Base-by-base conservation (phyloP, 768 basidiomycete species). In the Russula ochroleuca region DNA sequence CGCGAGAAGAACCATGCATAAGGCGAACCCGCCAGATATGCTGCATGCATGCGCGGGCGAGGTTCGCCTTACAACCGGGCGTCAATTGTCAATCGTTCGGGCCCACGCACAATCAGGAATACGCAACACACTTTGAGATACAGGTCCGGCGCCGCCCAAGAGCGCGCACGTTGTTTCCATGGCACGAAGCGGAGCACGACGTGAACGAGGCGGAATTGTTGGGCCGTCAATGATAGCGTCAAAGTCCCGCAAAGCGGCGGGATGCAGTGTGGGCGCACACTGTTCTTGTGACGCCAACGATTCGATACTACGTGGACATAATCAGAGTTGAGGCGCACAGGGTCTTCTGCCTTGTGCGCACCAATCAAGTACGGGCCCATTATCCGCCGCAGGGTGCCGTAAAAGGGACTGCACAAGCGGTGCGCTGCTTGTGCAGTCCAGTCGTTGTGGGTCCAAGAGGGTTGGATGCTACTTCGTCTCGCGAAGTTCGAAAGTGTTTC, bases 81-180 rank as follows among this genome's bases (percentile, higher is more conserved):
- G n/a, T n/a, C n/a, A 9, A 48, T 19, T 11, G 17, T 38, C 37
- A 51, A 35, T 17, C 25, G n/a, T 33, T 21, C 13, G 19, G n/a
- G 15, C 8, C 38, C 17, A 40, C 5, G 13, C 33, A 9, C 21
- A 21, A 5, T 37, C 28, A 41, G 17, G 21, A 25, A 43, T 35
- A 17, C 23, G 2, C 7, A 21, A 71, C 79, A 23, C 64, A 94
- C 94, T 79, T 90, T 94, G 67, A 97, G 81, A 28, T 28, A 28
- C 28, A 5, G 5, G 75, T 99, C 96, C 21, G 90, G 87, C 64
- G 83, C 85, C 1, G 81, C 84, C 28, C 28, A 98, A 68, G 88
- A 91, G 23, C 88, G 85, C 69, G 97, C 97, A 5, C 84, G n/a
- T n/a, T n/a, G n/a, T n/a, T n/a, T n/a, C 81, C 70, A 96, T 85